Percentiles rank a stretch among this genome's conserved stretches.
Evolutionary conservation across 257 asterid genomes (phyloP).

Genomic region (Petunia secreta): DNA sequence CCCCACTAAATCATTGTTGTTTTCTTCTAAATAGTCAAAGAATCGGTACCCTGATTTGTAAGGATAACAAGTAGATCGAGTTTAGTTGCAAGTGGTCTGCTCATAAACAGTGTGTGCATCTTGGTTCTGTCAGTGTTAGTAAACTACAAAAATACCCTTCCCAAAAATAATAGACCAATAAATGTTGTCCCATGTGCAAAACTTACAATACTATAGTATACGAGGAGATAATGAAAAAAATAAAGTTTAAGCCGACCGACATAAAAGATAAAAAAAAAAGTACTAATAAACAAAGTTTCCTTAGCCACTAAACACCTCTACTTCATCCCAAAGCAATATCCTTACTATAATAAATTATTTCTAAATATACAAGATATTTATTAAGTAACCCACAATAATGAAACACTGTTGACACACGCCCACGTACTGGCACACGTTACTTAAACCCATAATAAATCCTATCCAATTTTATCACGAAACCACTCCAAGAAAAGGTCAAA

Average conservation of each 20-base stretch:
- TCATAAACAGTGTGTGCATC: conserved; percentile 22
- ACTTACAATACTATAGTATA: not conserved
- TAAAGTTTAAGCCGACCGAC: not conserved
- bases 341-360: too few relatives aligned
- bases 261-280: not conserved
- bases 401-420: not conserved
- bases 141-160: conserved; percentile 1
- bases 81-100: not conserved
- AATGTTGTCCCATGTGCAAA: not conserved
- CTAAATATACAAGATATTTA: not conserved
- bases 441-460: not conserved
- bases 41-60: not conserved
- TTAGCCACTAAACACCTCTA: not conserved
- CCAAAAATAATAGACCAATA: not conserved
- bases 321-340: conserved; percentile 3
- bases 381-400: not conserved
- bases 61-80: not conserved
- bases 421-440: conserved; percentile 2
- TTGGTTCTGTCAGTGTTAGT: conserved; percentile 12
- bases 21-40: not conserved
- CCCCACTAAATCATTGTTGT: not conserved
- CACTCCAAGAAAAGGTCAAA: conserved; percentile 12
- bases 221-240: not conserved
- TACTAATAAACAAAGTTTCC: not conserved
- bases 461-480: conserved; percentile 2